Conservation (phyloP, 164 flowering plant genomes). For the Stephania cephalantha region DNA sequence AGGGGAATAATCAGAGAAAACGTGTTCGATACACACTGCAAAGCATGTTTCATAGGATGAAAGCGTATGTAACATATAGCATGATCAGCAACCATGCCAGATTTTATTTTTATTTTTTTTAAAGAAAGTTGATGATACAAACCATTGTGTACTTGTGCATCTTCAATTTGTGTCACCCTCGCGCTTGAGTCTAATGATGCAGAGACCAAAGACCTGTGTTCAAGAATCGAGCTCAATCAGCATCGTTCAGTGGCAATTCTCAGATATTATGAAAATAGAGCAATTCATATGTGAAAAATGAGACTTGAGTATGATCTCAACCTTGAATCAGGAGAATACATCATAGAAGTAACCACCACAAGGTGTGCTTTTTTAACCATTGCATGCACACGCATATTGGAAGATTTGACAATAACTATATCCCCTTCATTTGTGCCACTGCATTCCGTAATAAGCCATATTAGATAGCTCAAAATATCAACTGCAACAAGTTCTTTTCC, state of each 20-base stretch:
- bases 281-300: too few relatives aligned
- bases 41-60: too few relatives aligned
- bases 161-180: slow-evolving; percentile 62
- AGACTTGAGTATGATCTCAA: not conserved
- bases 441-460: slow-evolving; percentile 23
- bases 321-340: slow-evolving; percentile 82
- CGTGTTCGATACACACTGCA: too few relatives aligned
- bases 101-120: not conserved
- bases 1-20: not conserved
- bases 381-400: slow-evolving; percentile 38
- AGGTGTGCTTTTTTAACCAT: slow-evolving; percentile 65
- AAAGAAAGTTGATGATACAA: slow-evolving; percentile 13
- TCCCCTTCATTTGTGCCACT: slow-evolving; percentile 85
- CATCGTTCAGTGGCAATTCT: not conserved
- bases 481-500: not conserved
- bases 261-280: not conserved
- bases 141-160: slow-evolving; percentile 41
- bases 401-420: slow-evolving; percentile 40
- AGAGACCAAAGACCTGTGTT: slow-evolving; percentile 65
- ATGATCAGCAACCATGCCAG: not conserved
- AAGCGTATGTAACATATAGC: not conserved
- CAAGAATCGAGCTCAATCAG: not conserved
- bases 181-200: slow-evolving; percentile 76
- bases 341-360: slow-evolving; percentile 64
- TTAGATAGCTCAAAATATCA: not conserved